Base-by-base conservation (phyloP, 2,329 filamentous ascomycete species). In the Fonsecaea pedrosoi region DNA sequence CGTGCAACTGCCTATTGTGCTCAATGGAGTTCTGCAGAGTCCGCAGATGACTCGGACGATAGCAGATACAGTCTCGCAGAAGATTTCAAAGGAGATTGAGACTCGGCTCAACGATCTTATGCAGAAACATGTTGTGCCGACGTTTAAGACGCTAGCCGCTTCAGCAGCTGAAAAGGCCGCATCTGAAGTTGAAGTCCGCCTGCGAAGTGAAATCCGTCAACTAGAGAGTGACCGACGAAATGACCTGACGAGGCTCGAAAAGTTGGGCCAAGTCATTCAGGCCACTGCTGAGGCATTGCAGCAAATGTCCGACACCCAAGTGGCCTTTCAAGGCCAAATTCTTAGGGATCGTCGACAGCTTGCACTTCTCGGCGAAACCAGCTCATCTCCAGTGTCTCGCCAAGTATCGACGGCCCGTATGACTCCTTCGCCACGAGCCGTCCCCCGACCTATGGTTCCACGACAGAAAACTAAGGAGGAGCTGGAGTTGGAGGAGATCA, bases 1-100 rank as follows among this genome's bases (percentile, higher is more conserved):
- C 74, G 85, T 84, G 64, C 79, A 85, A 40, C 82, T 98, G 40
- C 92, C 92, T 1, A 82, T 85, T 67, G 85, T 88, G 9, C 82
- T 96, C 65, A 81, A 83, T 55, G 86, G 87, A 70, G 87, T 90
- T 25, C 78, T 97, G 61, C 89, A 92, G 74, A 90, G 90, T 70
- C 88, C 89, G 10, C 89, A 94, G 57, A 83, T 95, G 45, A 82
- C 92, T 69, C 90, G 90, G 73, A 81, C 85, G 6, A 87, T 97
- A 62, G 86, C 90, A 3, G 92, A 96, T 61, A 86, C 88, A 59
- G 85, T 96, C 38, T 83, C 88, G 2, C 86, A 87, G 70, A 87
- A 86, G 57, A 84, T 97, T 35, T 82, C 86, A 4, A 80, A 86
- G 53, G 87, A 86, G 62, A 83, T 97, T 34, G 90, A 96, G 74